Evolutionary conservation across 2,329 filamentous ascomycete species (phyloP), one percentile per base, ranked within the genome.

Genomic region (Emmonsia crescens): DNA sequence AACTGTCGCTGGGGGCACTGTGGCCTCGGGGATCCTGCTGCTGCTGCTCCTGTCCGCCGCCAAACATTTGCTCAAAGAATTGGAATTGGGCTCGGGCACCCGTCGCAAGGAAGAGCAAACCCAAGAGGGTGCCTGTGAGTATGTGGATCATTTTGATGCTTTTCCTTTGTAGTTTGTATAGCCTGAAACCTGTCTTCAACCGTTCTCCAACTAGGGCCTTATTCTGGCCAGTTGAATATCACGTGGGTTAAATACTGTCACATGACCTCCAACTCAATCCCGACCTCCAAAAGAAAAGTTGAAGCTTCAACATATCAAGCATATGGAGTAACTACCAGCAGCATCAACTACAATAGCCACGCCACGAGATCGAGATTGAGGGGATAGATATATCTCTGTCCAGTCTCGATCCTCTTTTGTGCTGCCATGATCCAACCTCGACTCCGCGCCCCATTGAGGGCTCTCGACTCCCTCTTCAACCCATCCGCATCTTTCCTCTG

Each of bases 31-130:
- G 81, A 61, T 84, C 83, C 54, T 82, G 79, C 51, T 82, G 80
- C 56, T 82, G 76, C 66, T 85, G 82, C 62, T n/a, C n/a, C n/a
- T 83, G 79, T 64, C 77, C 77, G 63, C 81, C 84, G 68, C 85
- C 83, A 74, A 99, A 97, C 90, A 97, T 96, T 70, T 97, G 91
- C 74, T 96, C 92, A 77, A 97, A 99, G 83, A 99, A 96, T 72
- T 90, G 88, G 75, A 97, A 97, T 77, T 97, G 93, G 12, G 90
- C 90, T 62, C 82, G 78, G 3, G 81, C 85, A 19, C 78, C 69
- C 38, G 84, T 75, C 64, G 83, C 77, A 63, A 89, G 71, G 33
- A 91, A 74, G 57, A 89, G 77, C 19, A 91, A 72, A 61, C 71
- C 70, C 65, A 72, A 72, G 3, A 77, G 66, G 55, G 67, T 46